Evolutionary conservation across 2,329 filamentous ascomycete genomes (phyloP).

Genomic region (Fusarium scirpi): DNA sequence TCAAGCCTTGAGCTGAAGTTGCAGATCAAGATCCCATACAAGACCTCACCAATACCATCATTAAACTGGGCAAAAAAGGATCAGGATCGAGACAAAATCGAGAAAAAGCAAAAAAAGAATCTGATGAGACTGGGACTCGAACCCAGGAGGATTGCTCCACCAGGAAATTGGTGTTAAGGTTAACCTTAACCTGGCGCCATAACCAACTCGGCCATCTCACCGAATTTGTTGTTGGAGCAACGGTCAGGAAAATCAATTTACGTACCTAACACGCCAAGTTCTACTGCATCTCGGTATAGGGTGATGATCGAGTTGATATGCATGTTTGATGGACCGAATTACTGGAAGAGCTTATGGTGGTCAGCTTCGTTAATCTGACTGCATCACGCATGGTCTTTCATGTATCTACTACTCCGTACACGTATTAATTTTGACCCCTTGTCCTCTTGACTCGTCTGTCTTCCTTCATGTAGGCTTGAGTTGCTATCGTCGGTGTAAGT

Average conservation of each 20-base stretch:
- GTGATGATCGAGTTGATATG: slow-evolving; percentile 3
- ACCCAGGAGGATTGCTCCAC: slow-evolving; percentile 49
- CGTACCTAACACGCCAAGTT: no score
- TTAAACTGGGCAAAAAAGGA: neutral
- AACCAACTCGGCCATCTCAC: slow-evolving; percentile 49
- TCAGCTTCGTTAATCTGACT: neutral
- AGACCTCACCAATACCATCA: rapidly evolving
- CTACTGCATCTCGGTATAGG: neutral
- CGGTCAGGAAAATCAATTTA: rapidly evolving
- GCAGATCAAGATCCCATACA: neutral
- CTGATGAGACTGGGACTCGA: slow-evolving; percentile 49
- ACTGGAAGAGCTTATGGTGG: neutral
- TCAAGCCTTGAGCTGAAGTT: neutral
- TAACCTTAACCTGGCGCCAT: slow-evolving; percentile 48
- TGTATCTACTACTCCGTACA: neutral
- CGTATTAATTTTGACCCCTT: neutral
- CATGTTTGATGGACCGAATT: neutral
- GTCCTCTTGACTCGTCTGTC: neutral
- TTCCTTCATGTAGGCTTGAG: neutral
- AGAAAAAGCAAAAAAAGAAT: slow-evolving; percentile 2
- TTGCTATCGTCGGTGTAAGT: neutral
- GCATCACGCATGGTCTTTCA: neutral
- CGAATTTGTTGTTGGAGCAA: slow-evolving; percentile 13
- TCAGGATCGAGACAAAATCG: neutral
- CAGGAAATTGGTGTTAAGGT: slow-evolving; percentile 48